Base-by-base conservation (phyloP, 768 basidiomycete species). In the Boletus edulis region DNA sequence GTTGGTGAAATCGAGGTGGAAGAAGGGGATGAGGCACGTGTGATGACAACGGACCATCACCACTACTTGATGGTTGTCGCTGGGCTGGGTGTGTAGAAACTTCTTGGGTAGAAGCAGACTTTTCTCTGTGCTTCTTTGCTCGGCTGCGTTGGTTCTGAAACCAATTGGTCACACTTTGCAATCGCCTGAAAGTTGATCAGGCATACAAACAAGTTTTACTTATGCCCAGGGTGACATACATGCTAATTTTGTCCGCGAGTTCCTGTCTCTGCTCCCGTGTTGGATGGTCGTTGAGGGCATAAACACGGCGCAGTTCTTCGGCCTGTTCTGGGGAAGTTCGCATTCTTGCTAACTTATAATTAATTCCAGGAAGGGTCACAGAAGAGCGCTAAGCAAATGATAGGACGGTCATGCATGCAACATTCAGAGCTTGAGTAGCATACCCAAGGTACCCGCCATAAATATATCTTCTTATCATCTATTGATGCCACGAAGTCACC, bases 181-280 rank as follows among this genome's bases (percentile, higher is more conserved):
- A 80, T 59, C 82, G 85, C 87, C 89, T 91, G 58, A 69, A 68
- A 64, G 67, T 58, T 42, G 20, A 51, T 73, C 51, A 72, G 66
- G 63, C 61, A 49, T n/a, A n/a, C n/a, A 46, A n/a, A 59, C 38
- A 57, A 56, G 40, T 48, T 49, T 57, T 22, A 22, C 22, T 3
- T 37, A 35, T n/a, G 40, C 24, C 24, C 24, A 24, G 49, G 60
- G 64, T 48, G 55, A 79, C 89, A 68, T 72, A 90, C 89, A 90
- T 90, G 72, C 86, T 86, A 67, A 89, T 84, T 66, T 76, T 80
- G 55, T 81, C 77, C 8, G 88, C 82, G 20, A 92, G 76, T 22
- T 76, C 75, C 66, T 85, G 81, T 46, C 85, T 76, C 55, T 85
- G 82, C 55, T 90, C 87, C 52, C 78, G 77, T 1, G 82, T 78